A percentile compares a stretch with the other conserved stretches of the same genome.
Evolutionary conservation across 2,329 filamentous ascomycete genomes (phyloP).

Genomic region (Fusarium tanahbumbuense): DNA sequence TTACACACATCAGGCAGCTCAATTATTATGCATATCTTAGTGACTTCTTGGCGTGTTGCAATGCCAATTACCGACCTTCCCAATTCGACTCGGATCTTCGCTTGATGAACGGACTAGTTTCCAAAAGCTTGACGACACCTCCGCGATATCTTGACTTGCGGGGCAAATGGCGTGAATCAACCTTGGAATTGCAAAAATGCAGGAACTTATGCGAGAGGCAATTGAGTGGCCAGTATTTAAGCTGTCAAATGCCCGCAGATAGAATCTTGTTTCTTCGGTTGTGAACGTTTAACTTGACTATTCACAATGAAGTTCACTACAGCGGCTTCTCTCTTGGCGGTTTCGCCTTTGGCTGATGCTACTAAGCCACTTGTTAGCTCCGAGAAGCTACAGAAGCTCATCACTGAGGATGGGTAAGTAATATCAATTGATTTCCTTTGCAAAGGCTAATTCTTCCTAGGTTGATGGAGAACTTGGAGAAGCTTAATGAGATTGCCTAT

Average conservation of each 20-base stretch:
- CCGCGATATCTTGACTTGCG: conserved; percentile 26
- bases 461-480: conserved; percentile 44
- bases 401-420: conserved; percentile 40
- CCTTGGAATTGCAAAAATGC: neutral
- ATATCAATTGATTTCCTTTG: fast-evolving
- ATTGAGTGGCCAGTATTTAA: neutral
- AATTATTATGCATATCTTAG: conserved; percentile 35
- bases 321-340: conserved; percentile 43
- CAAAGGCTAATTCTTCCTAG: conserved; percentile 1
- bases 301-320: conserved; percentile 38
- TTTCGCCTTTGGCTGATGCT: conserved; percentile 35
- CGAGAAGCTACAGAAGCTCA: conserved; percentile 41
- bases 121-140: conserved; percentile 23
- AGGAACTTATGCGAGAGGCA: conserved; percentile 8
- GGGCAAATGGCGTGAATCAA: conserved; percentile 32
- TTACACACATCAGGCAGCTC: conserved; percentile 37
- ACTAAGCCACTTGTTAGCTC: conserved; percentile 39
- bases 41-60: conserved; percentile 37
- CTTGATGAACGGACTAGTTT: conserved; percentile 15
- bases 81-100: conserved; percentile 23
- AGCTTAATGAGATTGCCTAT: conserved; percentile 48
- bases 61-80: conserved; percentile 30
- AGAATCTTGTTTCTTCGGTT: fast-evolving
- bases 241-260: neutral
- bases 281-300: neutral